phyloP scores from a whole-genome alignment of 1,284 basidiomycete genomes.

The Dichomitus squalens region DNA sequence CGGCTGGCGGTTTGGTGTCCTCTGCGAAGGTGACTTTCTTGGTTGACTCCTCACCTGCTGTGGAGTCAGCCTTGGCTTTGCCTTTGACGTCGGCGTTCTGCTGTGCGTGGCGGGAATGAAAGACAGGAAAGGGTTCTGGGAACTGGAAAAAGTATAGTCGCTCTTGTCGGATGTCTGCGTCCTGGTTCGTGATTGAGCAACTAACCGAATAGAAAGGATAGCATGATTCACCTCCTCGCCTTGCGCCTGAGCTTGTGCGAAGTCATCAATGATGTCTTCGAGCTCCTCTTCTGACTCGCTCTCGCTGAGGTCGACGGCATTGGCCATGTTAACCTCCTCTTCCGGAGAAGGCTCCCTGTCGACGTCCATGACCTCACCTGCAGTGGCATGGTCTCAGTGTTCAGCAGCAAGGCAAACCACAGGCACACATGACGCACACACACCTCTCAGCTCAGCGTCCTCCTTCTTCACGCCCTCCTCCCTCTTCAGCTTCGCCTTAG shows the following conservation, averaged over 20 bases:
- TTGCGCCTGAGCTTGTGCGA: constrained; percentile 48
- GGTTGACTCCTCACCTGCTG: constrained; percentile 26
- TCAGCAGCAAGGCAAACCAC: background rate
- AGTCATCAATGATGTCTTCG: constrained; percentile 85
- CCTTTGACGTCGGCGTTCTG: constrained; percentile 33
- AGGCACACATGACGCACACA: constrained; percentile 13
- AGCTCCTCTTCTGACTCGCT: constrained; percentile 86
- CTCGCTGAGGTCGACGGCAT: constrained; percentile 81
- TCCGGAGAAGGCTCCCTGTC: constrained; percentile 26
- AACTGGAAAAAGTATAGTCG: constrained; percentile 93
- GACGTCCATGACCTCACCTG: constrained; percentile 32
- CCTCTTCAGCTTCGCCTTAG: constrained; percentile 42
- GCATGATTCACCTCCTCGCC: constrained; percentile 40
- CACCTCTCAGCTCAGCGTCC: constrained; percentile 41
- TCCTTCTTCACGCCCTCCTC: constrained; percentile 41
- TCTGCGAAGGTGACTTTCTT: constrained; percentile 62
- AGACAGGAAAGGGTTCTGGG: constrained; percentile 85
- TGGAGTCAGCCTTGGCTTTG: constrained; percentile 36
- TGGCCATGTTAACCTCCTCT: constrained; percentile 60
- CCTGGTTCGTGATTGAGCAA: constrained; percentile 36
- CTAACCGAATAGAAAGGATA: background rate
- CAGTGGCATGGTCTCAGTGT: constrained; percentile 10
- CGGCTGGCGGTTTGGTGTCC: constrained; percentile 51
- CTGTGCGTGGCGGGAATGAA: constrained; percentile 41
- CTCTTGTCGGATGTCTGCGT: constrained; percentile 54